These are phyloP conservation scores for Phytophthora aleatoria DNA, from an alignment of 352 stramenopile species.

Conservation along the genomic window DNA sequence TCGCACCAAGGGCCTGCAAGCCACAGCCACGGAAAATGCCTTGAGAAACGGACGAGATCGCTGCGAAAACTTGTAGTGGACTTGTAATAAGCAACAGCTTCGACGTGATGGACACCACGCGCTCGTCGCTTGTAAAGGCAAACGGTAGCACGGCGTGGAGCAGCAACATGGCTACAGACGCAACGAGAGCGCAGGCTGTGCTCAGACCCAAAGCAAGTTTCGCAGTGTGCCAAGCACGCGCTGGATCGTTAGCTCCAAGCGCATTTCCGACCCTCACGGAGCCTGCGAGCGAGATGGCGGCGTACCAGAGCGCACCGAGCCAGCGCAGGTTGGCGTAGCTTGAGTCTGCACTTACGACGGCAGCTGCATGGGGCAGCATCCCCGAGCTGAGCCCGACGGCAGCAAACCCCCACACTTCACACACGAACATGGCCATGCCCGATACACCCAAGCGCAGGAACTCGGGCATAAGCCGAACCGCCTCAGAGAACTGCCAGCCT, in stretches of 20 bases:
- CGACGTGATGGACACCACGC: constrained; percentile 57
- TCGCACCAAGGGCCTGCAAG: constrained; percentile 78
- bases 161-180: constrained; percentile 62
- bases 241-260: constrained; percentile 77
- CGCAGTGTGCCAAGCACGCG: constrained; percentile 71
- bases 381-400: constrained; percentile 72
- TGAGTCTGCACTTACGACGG: constrained; percentile 86
- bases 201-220: constrained; percentile 61
- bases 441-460: constrained; percentile 83
- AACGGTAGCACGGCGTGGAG: constrained; percentile 61
- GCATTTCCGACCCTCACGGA: constrained; percentile 88
- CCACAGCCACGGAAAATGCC: constrained; percentile 84
- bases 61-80: constrained; percentile 86
- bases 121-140: constrained; percentile 62
- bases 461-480: constrained; percentile 65
- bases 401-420: constrained; percentile 88
- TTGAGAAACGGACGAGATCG: constrained; percentile 68
- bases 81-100: constrained; percentile 71
- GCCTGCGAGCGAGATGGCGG: constrained; percentile 53
- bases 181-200: constrained; percentile 45
- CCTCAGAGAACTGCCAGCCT: constrained; percentile 71
- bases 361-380: constrained; percentile 73
- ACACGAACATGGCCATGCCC: constrained; percentile 86
- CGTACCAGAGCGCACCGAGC: constrained; percentile 66
- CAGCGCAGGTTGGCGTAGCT: constrained; percentile 79